These are phyloP conservation scores for Mayamaea pseudoterrestris DNA, from an alignment of 108 stramenopile species.

Conservation along the genomic window DNA sequence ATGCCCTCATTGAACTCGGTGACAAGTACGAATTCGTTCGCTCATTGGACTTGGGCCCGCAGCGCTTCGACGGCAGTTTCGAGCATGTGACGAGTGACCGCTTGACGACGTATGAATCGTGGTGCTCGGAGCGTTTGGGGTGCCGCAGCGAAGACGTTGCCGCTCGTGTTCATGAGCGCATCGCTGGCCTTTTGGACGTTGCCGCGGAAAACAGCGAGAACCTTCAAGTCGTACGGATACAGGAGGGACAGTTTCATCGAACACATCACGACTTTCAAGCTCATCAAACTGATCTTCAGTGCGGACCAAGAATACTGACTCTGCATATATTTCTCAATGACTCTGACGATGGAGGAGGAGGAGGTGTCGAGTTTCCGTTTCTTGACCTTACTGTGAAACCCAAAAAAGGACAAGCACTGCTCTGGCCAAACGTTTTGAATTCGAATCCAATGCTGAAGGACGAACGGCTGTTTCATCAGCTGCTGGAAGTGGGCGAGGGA, in stretches of 20 bases:
- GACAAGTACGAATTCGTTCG: conserved; percentile 40
- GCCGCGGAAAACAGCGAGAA: conserved; percentile 56
- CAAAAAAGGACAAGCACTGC: conserved; percentile 67
- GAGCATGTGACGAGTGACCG: conserved; percentile 15
- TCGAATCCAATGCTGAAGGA: conserved; percentile 29
- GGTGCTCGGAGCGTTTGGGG: conserved; percentile 28
- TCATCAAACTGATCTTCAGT: conserved; percentile 12
- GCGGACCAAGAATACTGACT: conserved; percentile 58
- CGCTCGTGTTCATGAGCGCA: conserved; percentile 22
- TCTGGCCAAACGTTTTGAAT: conserved; percentile 61
- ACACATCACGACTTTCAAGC: conserved; percentile 31
- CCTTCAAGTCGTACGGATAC: conserved; percentile 52
- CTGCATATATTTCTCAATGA: conserved; percentile 75
- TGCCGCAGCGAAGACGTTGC: conserved; percentile 25
- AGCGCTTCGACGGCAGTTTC: conserved; percentile 6
- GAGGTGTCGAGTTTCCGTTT: conserved; percentile 32
- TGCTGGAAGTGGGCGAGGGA: conserved; percentile 45
- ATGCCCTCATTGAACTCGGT: conserved; percentile 40
- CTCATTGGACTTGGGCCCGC: conserved; percentile 18
- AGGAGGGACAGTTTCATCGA: conserved; percentile 31
- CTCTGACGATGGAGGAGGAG: conserved; percentile 51
- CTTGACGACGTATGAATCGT: conserved; percentile 45
- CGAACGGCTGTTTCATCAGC: conserved; percentile 40
- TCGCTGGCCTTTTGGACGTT: conserved; percentile 30
- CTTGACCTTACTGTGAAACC: conserved; percentile 57